Conservation (phyloP, 1,284 basidiomycete species). For the Microbotryum violaceum region DNA sequence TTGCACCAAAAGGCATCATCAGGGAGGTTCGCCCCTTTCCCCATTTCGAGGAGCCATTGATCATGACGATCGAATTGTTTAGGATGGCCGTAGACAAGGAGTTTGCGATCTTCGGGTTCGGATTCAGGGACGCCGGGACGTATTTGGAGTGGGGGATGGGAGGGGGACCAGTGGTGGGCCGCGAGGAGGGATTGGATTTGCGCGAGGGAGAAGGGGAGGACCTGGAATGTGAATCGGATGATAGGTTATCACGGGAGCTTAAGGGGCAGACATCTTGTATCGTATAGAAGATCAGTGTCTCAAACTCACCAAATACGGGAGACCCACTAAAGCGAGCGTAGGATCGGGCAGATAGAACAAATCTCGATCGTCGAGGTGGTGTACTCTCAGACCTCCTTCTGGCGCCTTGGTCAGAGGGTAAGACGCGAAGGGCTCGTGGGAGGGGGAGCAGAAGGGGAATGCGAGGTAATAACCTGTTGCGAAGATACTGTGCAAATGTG, state of each 20-base stretch:
- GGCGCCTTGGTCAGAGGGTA: slow-evolving; percentile 30
- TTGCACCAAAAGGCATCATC: slow-evolving; percentile 3
- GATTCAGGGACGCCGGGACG: slow-evolving; percentile 5
- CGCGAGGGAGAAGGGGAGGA: slow-evolving; percentile 45
- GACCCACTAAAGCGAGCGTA: slow-evolving; percentile 39
- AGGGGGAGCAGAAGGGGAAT: slow-evolving; percentile 41
- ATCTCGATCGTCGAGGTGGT: slow-evolving; percentile 38
- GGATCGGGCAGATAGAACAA: slow-evolving; percentile 43
- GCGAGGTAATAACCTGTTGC: slow-evolving; percentile 46
- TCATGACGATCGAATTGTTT: slow-evolving; percentile 23
- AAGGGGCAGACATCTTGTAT: too few species aligned
- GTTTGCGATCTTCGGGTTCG: slow-evolving; percentile 8
- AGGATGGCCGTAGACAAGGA: slow-evolving; percentile 8
- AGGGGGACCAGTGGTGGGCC: slow-evolving; percentile 38
- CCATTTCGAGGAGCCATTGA: slow-evolving; percentile 16
- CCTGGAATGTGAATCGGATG: slow-evolving; percentile 20
- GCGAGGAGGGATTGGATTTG: slow-evolving; percentile 43
- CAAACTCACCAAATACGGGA: slow-evolving; percentile 37
- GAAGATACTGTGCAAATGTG: slow-evolving; percentile 35
- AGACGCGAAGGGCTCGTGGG: slow-evolving; percentile 39
- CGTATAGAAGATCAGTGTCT: neutral
- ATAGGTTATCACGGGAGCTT: neutral
- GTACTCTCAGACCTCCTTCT: slow-evolving; percentile 38
- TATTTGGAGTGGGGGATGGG: slow-evolving; percentile 23
- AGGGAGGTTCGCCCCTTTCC: slow-evolving; percentile 6